These are phyloP conservation scores for Vitis hybrid DNA, from an alignment of 177 flowering plant genomes.

Conservation along the genomic window DNA sequence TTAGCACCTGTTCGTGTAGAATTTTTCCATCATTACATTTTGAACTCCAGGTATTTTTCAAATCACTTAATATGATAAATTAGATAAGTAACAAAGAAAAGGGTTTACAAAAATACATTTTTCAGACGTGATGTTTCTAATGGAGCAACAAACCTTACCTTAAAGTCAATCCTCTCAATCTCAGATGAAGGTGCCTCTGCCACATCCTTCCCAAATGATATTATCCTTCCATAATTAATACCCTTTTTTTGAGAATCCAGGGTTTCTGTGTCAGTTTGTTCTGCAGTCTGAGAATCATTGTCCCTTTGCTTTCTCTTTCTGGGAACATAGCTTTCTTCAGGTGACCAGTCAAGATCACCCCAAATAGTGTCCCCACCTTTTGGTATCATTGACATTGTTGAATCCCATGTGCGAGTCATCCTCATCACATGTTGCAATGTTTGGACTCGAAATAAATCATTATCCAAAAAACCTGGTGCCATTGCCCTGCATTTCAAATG, in stretches of 20 bases:
- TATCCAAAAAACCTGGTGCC: conserved; percentile 81
- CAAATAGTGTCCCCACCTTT: conserved; percentile 94
- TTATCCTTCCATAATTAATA: conserved; percentile 71
- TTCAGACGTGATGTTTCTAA: background rate
- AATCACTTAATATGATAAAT: background rate
- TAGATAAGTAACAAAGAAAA: background rate
- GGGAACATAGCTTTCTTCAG: conserved; percentile 67
- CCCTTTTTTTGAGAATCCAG: conserved; percentile 19
- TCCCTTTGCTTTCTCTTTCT: conserved; percentile 37
- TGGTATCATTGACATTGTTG: conserved; percentile 97
- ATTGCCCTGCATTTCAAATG: conserved; percentile 61
- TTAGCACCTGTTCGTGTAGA: no score
- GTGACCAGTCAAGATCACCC: conserved; percentile 96
- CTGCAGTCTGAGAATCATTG: conserved; percentile 34
- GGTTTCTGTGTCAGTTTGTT: conserved; percentile 17
- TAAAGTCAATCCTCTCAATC: conserved; percentile 72
- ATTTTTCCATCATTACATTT: no score
- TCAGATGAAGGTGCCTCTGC: conserved; percentile 65
- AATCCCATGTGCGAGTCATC: conserved; percentile 95
- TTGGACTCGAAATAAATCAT: conserved; percentile 70
- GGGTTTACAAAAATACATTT: background rate
- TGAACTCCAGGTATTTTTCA: background rate
- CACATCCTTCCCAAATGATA: conserved; percentile 90
- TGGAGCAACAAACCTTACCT: conserved; percentile 42
- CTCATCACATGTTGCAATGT: conserved; percentile 84